Evolutionary conservation across 768 basidiomycete species (phyloP), one percentile per base, ranked within the genome.

Genomic region (Suillus hirtellus): DNA sequence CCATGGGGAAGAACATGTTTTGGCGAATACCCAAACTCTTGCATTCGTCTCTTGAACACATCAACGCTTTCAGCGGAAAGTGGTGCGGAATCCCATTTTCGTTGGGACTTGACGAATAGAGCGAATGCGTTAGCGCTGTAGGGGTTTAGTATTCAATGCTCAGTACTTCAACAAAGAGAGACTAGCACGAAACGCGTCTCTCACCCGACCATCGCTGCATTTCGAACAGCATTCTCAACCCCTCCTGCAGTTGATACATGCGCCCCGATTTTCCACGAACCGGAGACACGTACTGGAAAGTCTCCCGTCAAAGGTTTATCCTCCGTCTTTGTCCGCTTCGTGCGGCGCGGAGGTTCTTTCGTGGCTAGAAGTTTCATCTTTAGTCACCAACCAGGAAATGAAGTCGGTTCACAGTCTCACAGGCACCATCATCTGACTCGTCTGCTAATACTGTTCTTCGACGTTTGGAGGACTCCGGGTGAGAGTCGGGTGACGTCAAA

Each of bases 161-260:
- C 4, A 21, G 9, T 2, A 6, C 60, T 19, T 43, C n/a, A 24
- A 21, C 8, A 59, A 15, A 1, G 11, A 24, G 58, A 9, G 19
- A 24, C n/a, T 49, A 49, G 21, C 31, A 31, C 17, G 46, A 49
- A 63, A 43, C 5, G 35, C 17, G 44, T 21, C 14, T 35, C 60
- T 70, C 77, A 90, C 90, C 91, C 86, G 47, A 92, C 86, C 21
- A 79, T 76, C 17, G 88, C 84, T 17, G 93, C 92, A 64, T 93
- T 89, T 5, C 82, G 61, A 19, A 93, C 74, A 0, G 90, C 75
- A 61, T 91, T 89, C 71, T 92, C 89, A 0, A 93, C 85, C 1
- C 93, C 93, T 3, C 92, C 92, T 0, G 87, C 85, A 10, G 89
- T 83, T 15, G 92, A 93, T 27, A 94, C 89, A 69, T 96, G 93